A percentile compares a stretch with the other conserved stretches of the same genome.
phyloP scores from a whole-genome alignment of 2,329 filamentous ascomycete species.

The Xylariaceae sp. region DNA sequence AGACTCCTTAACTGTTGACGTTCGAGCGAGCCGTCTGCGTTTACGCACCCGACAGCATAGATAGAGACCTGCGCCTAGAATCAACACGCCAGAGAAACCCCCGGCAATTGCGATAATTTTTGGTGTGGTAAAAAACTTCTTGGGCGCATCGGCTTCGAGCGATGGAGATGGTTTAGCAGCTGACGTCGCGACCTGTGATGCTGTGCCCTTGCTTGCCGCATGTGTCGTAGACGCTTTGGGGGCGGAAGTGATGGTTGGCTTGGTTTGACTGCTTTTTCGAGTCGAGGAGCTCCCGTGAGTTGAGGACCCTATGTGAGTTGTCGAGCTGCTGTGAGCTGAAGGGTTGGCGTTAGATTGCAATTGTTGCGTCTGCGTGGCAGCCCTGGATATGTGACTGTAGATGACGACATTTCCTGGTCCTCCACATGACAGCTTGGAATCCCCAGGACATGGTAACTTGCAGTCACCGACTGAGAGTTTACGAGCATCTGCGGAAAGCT shows the following conservation, averaged over 20 bases:
- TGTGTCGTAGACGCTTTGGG: neutral
- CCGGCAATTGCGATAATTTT: constrained; percentile 26
- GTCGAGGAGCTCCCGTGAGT: neutral
- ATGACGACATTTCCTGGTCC: constrained; percentile 23
- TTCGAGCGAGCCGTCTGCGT: constrained; percentile 19
- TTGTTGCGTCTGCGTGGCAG: neutral
- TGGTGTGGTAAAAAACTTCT: constrained; percentile 8
- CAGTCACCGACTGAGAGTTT: constrained; percentile 24
- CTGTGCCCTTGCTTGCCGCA: neutral
- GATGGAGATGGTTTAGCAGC: constrained; percentile 2
- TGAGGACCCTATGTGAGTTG: neutral
- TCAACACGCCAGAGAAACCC: constrained; percentile 24
- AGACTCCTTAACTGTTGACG: constrained; percentile 13
- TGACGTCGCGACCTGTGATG: neutral
- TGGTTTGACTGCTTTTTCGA: neutral
- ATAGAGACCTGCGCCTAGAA: constrained; percentile 21
- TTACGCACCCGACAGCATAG: constrained; percentile 24
- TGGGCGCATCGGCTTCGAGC: constrained; percentile 1
- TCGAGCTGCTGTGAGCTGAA: neutral
- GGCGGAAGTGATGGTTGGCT: neutral
- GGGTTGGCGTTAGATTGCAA: neutral
- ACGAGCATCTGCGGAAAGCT: constrained; percentile 17
- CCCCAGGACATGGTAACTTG: constrained; percentile 23
- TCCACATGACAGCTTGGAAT: constrained; percentile 23
- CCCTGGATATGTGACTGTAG: constrained; percentile 17